These are phyloP conservation scores for Eremothecium coryli DNA, from an alignment of 1,139 yeast species.

Conservation along the genomic window DNA sequence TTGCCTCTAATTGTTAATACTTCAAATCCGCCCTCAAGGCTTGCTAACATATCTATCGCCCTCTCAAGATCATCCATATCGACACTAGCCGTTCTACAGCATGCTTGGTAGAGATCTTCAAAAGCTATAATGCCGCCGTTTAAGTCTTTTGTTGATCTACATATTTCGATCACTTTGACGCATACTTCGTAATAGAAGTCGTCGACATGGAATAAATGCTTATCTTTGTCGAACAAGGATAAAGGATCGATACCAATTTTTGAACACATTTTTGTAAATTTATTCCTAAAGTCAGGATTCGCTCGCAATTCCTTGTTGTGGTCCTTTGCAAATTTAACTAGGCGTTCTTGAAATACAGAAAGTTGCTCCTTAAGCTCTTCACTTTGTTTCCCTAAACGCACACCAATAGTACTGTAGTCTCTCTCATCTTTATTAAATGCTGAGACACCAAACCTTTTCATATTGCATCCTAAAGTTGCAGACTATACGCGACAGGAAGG, in stretches of 20 bases:
- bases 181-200: conserved; percentile 59
- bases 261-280: conserved; percentile 66
- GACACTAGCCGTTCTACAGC: conserved; percentile 33
- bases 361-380: conserved; percentile 49
- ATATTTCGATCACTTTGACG: conserved; percentile 64
- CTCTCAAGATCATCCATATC: conserved; percentile 40
- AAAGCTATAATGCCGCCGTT: conserved; percentile 75
- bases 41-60: conserved; percentile 37
- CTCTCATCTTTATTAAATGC: conserved; percentile 20
- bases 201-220: conserved; percentile 36
- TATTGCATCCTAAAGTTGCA: too few relatives aligned
- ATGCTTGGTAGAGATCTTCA: conserved; percentile 42
- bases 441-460: conserved; percentile 27
- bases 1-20: conserved; percentile 35
- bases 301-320: conserved; percentile 53
- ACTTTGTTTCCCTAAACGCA: conserved; percentile 36
- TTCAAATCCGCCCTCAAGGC: conserved; percentile 41
- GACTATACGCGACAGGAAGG: too few relatives aligned
- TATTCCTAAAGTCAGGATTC: conserved; percentile 55
- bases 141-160: conserved; percentile 57
- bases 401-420: conserved; percentile 13
- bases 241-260: conserved; percentile 82
- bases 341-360: conserved; percentile 50
- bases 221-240: conserved; percentile 33
- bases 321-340: conserved; percentile 53